Percentiles rank a stretch among this genome's conserved stretches.
These are phyloP conservation scores for Salix purpurea DNA, from an alignment of 345 rosid species.

Conservation along the genomic window DNA sequence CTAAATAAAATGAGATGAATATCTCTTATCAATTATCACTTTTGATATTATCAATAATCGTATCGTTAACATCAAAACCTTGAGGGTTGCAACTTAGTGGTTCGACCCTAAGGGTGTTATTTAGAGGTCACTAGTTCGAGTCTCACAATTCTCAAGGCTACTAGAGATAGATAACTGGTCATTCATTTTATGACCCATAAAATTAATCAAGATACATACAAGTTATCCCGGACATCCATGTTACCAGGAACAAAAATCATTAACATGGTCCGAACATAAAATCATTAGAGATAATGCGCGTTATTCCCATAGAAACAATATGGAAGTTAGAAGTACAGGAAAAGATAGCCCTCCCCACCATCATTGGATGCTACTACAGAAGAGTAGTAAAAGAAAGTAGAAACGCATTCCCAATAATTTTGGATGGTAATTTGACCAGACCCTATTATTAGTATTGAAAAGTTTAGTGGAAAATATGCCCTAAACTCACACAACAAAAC, in stretches of 20 bases:
- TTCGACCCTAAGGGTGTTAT: accelerated
- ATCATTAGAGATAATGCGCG: too few species aligned
- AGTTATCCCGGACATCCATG: too few species aligned
- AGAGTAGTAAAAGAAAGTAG: not conserved
- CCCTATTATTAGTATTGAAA: not conserved
- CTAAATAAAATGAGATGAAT: too few species aligned
- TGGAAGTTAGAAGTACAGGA: not conserved
- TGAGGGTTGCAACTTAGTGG: too few species aligned
- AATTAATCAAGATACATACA: too few species aligned
- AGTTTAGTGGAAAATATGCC: not conserved
- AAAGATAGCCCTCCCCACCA: not conserved
- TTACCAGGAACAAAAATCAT: too few species aligned
- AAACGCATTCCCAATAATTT: not conserved
- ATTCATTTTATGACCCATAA: too few species aligned
- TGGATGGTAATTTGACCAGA: not conserved
- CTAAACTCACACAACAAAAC: not conserved
- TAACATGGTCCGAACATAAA: too few species aligned
- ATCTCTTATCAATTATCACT: not conserved
- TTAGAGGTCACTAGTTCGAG: too few species aligned
- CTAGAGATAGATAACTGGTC: too few species aligned
- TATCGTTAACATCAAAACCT: not conserved
- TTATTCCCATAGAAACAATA: not conserved
- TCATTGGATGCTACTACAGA: not conserved
- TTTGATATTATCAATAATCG: not conserved
- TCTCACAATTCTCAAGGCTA: too few species aligned